A percentile compares a stretch with the other conserved stretches of the same genome.
These are phyloP conservation scores for Prunus persica DNA, from an alignment of 306 rosid genomes.

Conservation along the genomic window DNA sequence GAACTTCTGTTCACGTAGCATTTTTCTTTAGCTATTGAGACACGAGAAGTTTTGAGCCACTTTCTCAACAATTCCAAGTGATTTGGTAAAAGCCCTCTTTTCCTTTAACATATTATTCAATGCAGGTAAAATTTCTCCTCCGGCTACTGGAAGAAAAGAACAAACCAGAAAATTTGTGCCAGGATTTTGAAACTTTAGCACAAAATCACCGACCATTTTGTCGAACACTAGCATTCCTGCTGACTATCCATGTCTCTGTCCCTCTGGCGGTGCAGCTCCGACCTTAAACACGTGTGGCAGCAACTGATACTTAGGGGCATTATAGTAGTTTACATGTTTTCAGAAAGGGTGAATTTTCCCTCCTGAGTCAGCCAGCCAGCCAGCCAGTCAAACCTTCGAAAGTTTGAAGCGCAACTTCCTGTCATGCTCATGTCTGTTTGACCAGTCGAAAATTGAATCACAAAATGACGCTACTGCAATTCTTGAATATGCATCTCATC, in stretches of 20 bases:
- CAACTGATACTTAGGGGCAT: background rate
- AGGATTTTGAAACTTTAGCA: background rate
- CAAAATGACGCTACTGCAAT: no score
- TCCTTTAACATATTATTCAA: background rate
- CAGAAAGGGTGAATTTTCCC: background rate
- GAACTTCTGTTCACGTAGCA: background rate
- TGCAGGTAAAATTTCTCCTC: background rate
- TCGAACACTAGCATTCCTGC: background rate
- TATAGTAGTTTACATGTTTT: background rate
- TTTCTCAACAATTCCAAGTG: background rate
- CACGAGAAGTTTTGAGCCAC: background rate
- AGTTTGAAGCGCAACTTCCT: background rate
- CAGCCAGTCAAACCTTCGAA: conserved; percentile 5
- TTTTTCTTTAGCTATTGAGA: background rate
- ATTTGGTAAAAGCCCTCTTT: background rate
- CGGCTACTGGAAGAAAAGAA: background rate
- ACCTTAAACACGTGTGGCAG: background rate
- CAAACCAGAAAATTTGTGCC: no score
- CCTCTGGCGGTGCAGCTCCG: background rate
- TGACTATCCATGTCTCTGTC: background rate
- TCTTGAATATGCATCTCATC: background rate
- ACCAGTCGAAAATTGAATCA: background rate
- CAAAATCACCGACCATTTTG: background rate
- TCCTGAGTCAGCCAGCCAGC: background rate
- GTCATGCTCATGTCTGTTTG: background rate